Conservation (phyloP, 345 rosid species). For the Turnera subulata region DNA sequence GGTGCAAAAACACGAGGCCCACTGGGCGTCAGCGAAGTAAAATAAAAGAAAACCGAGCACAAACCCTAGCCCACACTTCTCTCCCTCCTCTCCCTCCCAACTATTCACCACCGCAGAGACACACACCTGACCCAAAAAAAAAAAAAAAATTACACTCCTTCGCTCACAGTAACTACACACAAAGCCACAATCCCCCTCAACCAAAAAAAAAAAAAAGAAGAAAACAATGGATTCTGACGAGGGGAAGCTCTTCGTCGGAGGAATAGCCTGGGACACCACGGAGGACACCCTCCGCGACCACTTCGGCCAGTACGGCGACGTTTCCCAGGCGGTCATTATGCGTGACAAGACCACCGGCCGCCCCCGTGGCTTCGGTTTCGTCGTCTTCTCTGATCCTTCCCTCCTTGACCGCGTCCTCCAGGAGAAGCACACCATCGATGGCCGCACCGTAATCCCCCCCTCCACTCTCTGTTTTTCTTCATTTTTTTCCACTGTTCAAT, state of each 20-base stretch:
- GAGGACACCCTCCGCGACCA: conserved; percentile 21
- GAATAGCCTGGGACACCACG: conserved; percentile 28
- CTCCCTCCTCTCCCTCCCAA: background rate
- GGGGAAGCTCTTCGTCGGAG: conserved; percentile 28
- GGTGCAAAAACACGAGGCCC: no score
- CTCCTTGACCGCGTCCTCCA: conserved; percentile 22
- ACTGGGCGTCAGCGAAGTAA: no score
- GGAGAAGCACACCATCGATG: conserved; percentile 27
- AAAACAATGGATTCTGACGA: conserved; percentile 20
- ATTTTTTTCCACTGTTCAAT: background rate
- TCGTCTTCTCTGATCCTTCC: conserved; percentile 28
- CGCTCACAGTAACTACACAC: background rate
- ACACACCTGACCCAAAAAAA: no score
- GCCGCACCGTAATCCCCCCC: conserved; percentile 22
- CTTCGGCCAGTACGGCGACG: conserved; percentile 25
- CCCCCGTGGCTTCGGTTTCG: conserved; percentile 29
- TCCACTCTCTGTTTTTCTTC: no score
- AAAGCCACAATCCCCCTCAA: no score
- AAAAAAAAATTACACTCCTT: no score
- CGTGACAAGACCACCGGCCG: conserved; percentile 30
- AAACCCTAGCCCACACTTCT: background rate
- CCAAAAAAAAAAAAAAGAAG: background rate
- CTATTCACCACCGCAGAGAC: background rate
- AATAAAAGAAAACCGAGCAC: no score
- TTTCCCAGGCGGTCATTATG: conserved; percentile 26